Conservation (phyloP, 2,329 filamentous ascomycete genomes). For the Colletotrichum simmondsii region DNA sequence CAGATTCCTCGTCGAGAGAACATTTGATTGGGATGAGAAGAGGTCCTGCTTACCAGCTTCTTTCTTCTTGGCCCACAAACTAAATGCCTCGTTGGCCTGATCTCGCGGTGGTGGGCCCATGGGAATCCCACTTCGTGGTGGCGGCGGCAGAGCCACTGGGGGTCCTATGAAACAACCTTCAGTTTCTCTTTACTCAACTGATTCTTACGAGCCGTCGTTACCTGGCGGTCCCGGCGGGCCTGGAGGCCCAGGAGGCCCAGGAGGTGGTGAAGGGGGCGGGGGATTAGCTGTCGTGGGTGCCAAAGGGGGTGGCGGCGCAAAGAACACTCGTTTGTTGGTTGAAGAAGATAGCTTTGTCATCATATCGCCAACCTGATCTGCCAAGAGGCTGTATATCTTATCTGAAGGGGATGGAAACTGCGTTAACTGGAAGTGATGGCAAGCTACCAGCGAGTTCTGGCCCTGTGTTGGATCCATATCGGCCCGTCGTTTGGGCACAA, state of each 20-base stretch:
- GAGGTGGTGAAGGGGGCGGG: background rate
- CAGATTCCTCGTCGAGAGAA: background rate
- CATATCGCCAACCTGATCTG: conserved; percentile 14
- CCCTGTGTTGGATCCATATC: background rate
- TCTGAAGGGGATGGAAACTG: conserved; percentile 34
- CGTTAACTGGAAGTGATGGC: conserved; percentile 35
- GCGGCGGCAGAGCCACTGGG: background rate
- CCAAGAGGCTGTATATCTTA: conserved; percentile 25
- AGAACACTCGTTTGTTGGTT: background rate
- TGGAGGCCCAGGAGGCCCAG: background rate
- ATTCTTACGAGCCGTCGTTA: background rate
- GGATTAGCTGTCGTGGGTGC: background rate
- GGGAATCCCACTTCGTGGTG: background rate
- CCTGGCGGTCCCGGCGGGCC: background rate
- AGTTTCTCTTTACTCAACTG: background rate
- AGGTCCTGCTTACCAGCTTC: background rate
- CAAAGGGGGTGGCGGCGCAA: background rate
- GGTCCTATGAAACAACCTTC: background rate
- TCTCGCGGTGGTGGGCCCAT: background rate
- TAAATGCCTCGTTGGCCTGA: background rate
- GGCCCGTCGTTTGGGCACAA: conserved; percentile 8
- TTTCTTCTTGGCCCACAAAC: conserved; percentile 10
- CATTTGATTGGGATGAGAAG: background rate
- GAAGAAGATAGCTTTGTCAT: background rate
- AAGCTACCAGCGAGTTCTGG: conserved; percentile 28